Evolutionary conservation across 164 flowering plant genomes (phyloP).

Genomic region (Liriodendron chinense): DNA sequence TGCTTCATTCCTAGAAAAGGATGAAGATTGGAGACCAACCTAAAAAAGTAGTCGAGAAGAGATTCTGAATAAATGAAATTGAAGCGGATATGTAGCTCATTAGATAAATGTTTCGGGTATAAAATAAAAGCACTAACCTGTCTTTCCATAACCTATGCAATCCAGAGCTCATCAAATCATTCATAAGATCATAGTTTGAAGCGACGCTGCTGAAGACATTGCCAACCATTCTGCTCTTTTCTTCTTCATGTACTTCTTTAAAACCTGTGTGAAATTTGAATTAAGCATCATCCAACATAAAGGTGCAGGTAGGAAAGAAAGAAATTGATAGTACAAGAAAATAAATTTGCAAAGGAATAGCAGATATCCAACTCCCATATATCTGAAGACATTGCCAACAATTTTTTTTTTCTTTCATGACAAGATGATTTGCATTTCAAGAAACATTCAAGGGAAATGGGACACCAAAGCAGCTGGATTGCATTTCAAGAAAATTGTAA

Average conservation of each 20-base stretch:
- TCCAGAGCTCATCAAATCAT: slow-evolving; percentile 95
- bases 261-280: slow-evolving; percentile 49
- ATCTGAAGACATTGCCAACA: too few species aligned
- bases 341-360: not conserved
- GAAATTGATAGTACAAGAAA: not conserved
- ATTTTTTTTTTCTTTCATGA: too few species aligned
- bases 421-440: too few species aligned
- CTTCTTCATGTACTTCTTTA: slow-evolving; percentile 87
- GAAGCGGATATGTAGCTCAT: not conserved
- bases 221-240: slow-evolving; percentile 76
- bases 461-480: too few species aligned
- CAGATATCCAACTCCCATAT: not conserved
- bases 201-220: slow-evolving; percentile 89
- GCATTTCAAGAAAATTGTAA: too few species aligned
- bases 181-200: slow-evolving; percentile 90
- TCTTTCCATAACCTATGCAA: slow-evolving; percentile 96
- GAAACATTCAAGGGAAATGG: too few species aligned
- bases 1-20: slow-evolving; percentile 98
- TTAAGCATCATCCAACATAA: not conserved
- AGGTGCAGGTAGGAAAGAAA: not conserved
- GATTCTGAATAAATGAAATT: not conserved
- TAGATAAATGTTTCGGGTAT: not conserved
- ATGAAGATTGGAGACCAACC: slow-evolving; percentile 74
- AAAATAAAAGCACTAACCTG: slow-evolving; percentile 44
- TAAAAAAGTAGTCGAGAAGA: slow-evolving; percentile 22